phyloP scores from a whole-genome alignment of 768 basidiomycete genomes.

The Kwoniella botswanensis region DNA sequence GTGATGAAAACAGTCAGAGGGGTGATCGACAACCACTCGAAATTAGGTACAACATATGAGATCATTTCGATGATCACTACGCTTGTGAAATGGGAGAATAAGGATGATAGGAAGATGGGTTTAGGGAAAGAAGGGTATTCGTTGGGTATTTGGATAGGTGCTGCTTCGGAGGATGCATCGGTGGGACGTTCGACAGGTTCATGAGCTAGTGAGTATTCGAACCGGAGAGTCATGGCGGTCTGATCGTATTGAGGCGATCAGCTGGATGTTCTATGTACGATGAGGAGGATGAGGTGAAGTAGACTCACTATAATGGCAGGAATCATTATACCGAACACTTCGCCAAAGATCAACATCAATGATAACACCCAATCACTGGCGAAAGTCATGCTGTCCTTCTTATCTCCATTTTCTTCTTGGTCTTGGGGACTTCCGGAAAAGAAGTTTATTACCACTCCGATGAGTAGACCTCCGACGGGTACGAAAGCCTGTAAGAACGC shows the following conservation, averaged over 20 bases:
- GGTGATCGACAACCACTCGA: slow-evolving; percentile 17
- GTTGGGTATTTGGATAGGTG: slow-evolving; percentile 12
- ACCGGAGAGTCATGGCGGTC: slow-evolving; percentile 22
- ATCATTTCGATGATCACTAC: background rate
- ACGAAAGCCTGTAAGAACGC: background rate
- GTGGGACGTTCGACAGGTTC: slow-evolving; percentile 5
- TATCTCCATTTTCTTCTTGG: background rate
- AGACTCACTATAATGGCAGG: slow-evolving; percentile 9
- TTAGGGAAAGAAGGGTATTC: slow-evolving; percentile 23
- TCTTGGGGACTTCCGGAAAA: background rate
- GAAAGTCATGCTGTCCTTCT: background rate
- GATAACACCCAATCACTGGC: slow-evolving; percentile 16
- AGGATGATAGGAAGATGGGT: slow-evolving; percentile 11
- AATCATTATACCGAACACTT: slow-evolving; percentile 11
- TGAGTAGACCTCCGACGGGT: background rate
- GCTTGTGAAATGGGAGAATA: background rate
- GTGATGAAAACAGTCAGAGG: slow-evolving; percentile 12
- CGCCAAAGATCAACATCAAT: slow-evolving; percentile 9
- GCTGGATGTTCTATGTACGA: background rate
- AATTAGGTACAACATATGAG: slow-evolving; percentile 3
- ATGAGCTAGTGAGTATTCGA: slow-evolving; percentile 12
- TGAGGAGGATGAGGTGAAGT: background rate
- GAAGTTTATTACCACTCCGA: background rate
- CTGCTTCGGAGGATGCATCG: slow-evolving; percentile 11
- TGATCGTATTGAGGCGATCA: background rate